Conservation (phyloP, 345 rosid genomes). For the Lagerstroemia speciosa region DNA sequence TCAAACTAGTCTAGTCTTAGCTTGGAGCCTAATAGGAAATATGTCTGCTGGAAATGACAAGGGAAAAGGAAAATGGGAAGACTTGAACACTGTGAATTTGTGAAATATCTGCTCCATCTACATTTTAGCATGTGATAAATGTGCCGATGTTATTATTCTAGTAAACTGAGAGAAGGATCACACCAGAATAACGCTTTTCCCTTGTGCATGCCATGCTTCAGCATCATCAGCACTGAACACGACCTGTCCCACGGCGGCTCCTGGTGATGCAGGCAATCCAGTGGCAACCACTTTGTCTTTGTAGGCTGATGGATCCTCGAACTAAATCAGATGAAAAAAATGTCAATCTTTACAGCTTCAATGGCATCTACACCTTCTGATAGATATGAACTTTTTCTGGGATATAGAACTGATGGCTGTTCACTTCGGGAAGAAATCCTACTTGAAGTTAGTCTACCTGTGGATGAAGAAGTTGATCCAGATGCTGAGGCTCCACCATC, state of each 20-base stretch:
- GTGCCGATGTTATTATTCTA: neutral
- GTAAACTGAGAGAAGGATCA: neutral
- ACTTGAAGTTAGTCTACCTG: constrained; percentile 36
- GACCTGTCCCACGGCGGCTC: constrained; percentile 87
- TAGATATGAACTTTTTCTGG: neutral
- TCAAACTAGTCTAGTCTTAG: too few species aligned
- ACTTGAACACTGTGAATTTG: neutral
- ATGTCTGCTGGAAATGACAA: too few species aligned
- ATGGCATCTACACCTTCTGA: neutral
- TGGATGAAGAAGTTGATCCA: constrained; percentile 93
- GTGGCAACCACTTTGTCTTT: constrained; percentile 67
- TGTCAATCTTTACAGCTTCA: neutral
- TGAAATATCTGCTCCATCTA: neutral
- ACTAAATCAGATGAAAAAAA: constrained; percentile 21
- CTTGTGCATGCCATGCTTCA: constrained; percentile 91
- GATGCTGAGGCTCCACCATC: constrained; percentile 93
- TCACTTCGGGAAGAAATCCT: neutral
- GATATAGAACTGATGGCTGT: neutral
- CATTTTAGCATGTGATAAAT: neutral
- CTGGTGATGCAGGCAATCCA: constrained; percentile 96
- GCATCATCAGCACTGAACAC: constrained; percentile 88
- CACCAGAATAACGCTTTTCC: constrained; percentile 72
- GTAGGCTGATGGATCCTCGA: constrained; percentile 74
- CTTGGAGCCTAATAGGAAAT: too few species aligned
- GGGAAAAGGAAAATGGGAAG: too few species aligned